These are phyloP conservation scores for Debaryomyces prosopidis DNA, from an alignment of 805 yeast species.

Conservation along the genomic window DNA sequence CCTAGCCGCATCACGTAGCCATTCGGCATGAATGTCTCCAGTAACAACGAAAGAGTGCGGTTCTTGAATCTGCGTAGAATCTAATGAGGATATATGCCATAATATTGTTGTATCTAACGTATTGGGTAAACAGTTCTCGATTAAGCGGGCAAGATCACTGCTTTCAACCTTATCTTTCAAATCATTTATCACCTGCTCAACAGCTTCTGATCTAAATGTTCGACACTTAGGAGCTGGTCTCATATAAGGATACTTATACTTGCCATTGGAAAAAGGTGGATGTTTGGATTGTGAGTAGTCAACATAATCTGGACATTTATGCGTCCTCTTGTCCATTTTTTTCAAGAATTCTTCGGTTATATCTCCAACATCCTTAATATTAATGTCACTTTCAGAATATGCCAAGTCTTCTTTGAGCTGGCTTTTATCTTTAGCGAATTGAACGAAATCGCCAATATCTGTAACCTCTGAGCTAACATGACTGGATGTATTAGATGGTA, in stretches of 20 bases:
- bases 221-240: constrained; percentile 74
- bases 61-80: constrained; percentile 13
- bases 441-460: constrained; percentile 2
- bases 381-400: neutral
- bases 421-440: neutral
- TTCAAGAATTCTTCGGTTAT: constrained; percentile 16
- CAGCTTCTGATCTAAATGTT: constrained; percentile 62
- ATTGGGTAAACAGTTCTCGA: constrained; percentile 85
- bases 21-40: constrained; percentile 92
- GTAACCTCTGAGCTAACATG: constrained; percentile 1
- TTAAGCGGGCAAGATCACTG: constrained; percentile 67
- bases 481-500: neutral
- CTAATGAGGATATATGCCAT: constrained; percentile 50
- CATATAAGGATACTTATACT: constrained; percentile 63
- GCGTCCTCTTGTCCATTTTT: constrained; percentile 16
- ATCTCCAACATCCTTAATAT: constrained; percentile 2
- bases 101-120: constrained; percentile 85
- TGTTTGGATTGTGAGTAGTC: constrained; percentile 58
- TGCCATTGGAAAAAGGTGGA: constrained; percentile 59
- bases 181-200: constrained; percentile 60
- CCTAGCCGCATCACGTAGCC: constrained; percentile 86
- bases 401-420: neutral
- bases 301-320: constrained; percentile 61
- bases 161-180: constrained; percentile 51
- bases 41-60: constrained; percentile 79